Evolutionary conservation across 257 asterid genomes (phyloP).

Genomic region (Scutellaria minor): DNA sequence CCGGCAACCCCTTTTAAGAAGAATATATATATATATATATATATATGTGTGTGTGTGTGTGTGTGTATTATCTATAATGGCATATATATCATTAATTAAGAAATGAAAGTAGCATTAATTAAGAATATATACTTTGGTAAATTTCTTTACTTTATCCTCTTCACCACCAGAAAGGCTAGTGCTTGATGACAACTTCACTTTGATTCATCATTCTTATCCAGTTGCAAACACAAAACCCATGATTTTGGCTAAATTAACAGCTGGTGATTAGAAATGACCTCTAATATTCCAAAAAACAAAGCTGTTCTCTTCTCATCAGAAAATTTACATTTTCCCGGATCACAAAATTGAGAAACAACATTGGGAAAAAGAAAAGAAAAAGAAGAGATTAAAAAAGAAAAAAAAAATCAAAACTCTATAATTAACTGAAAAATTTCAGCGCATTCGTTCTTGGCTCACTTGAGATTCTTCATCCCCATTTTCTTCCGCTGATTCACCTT

Average conservation of each 20-base stretch:
- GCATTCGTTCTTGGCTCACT: slow-evolving; percentile 40
- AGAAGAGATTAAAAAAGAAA: no score
- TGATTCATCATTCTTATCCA: slow-evolving; percentile 39
- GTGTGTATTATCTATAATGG: not conserved
- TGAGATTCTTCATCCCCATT: slow-evolving; percentile 35
- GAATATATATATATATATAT: no score
- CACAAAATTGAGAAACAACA: slow-evolving; percentile 45
- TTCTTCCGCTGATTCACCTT: slow-evolving; percentile 27
- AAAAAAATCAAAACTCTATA: not conserved
- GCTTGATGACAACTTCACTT: slow-evolving; percentile 44
- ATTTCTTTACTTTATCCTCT: slow-evolving; percentile 40
- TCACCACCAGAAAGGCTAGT: slow-evolving; percentile 30
- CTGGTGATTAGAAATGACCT: not conserved
- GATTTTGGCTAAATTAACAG: slow-evolving; percentile 18
- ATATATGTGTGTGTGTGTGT: no score
- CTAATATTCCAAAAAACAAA: slow-evolving; percentile 28
- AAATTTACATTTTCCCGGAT: slow-evolving; percentile 46
- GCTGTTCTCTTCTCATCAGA: slow-evolving; percentile 41
- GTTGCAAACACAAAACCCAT: slow-evolving; percentile 20
- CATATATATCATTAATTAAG: slow-evolving; percentile 6
- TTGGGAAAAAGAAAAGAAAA: not conserved
- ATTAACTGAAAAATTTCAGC: slow-evolving; percentile 7
- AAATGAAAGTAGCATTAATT: slow-evolving; percentile 39
- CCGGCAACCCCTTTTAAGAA: slow-evolving; percentile 19
- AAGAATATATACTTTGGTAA: slow-evolving; percentile 46